Percentiles rank a stretch among this genome's conserved stretches.
Evolutionary conservation across 331 rosid genomes (phyloP).

Genomic region (Cydonia oblonga): DNA sequence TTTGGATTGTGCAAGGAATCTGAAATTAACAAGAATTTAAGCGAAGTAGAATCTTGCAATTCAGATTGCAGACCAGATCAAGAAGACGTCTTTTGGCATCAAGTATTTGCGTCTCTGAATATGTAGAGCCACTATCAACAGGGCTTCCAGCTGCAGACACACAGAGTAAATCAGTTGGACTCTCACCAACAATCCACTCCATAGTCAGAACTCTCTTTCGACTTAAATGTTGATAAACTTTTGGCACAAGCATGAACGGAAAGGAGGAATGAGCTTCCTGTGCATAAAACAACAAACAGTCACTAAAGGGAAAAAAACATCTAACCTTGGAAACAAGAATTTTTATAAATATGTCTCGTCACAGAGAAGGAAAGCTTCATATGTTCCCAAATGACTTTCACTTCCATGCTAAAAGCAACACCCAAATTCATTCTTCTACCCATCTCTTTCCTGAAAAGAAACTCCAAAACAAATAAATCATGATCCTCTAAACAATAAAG

Average conservation of each 20-base stretch:
- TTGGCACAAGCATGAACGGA: conserved; percentile 63
- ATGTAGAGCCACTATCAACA: conserved; percentile 26
- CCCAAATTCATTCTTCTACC: background rate
- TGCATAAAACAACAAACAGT: conserved; percentile 13
- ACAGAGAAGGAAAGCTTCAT: background rate
- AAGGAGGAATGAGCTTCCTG: conserved; percentile 88
- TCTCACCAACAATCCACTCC: conserved; percentile 98
- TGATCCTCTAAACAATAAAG: background rate
- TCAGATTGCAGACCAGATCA: conserved; percentile 59
- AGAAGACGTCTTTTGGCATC: conserved; percentile 84
- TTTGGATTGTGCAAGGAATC: background rate
- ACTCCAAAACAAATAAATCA: background rate
- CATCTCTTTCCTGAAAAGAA: background rate
- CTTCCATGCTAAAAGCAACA: background rate
- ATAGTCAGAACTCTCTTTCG: conserved; percentile 82
- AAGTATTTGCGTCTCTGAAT: conserved; percentile 50
- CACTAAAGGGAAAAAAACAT: conserved; percentile 3
- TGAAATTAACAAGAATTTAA: background rate
- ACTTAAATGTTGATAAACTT: conserved; percentile 48
- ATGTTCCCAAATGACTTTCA: background rate
- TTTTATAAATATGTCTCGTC: background rate
- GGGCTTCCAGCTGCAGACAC: conserved; percentile 42
- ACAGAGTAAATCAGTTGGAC: conserved; percentile 68
- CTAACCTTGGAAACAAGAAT: background rate
- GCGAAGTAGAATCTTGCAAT: background rate